phyloP scores from a whole-genome alignment of 306 rosid species.

The Prunus mongolica region DNA sequence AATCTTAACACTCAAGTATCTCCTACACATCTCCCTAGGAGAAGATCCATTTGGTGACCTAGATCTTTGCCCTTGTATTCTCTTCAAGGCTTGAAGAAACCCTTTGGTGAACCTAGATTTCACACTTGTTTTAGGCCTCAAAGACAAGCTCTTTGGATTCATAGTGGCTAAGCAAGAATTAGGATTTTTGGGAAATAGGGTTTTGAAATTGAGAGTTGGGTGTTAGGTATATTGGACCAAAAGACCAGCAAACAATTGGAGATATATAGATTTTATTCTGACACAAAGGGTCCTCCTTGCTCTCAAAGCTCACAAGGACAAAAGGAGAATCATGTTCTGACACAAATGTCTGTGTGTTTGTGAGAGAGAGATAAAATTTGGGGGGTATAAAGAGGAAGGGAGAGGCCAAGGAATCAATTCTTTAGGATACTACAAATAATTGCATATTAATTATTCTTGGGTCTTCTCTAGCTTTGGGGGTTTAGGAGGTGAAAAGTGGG shows the following conservation, averaged over 20 bases:
- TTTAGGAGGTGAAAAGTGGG: conserved; percentile 1
- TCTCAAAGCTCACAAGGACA: conserved; percentile 4
- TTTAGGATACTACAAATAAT: background rate
- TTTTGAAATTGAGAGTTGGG: background rate
- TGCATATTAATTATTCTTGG: background rate
- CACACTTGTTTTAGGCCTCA: background rate
- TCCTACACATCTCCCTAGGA: conserved; percentile 13
- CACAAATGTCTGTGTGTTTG: conserved; percentile 5
- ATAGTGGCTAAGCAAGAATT: background rate
- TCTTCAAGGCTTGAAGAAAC: conserved; percentile 25
- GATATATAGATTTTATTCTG: background rate
- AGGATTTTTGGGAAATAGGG: background rate
- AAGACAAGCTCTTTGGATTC: background rate
- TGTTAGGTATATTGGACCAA: background rate
- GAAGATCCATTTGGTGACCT: background rate
- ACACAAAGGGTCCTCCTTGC: background rate
- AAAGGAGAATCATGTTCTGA: conserved; percentile 19
- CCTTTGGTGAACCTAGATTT: conserved; percentile 20
- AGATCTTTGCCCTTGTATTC: conserved; percentile 3
- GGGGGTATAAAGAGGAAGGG: conserved; percentile 1
- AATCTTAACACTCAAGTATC: conserved; percentile 20
- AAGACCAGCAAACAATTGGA: background rate
- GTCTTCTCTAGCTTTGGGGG: background rate
- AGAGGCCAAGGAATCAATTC: background rate
- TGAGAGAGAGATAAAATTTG: background rate